Conservation (phyloP, 2,329 filamentous ascomycete genomes). For the Berkeleyomyces basicola region DNA sequence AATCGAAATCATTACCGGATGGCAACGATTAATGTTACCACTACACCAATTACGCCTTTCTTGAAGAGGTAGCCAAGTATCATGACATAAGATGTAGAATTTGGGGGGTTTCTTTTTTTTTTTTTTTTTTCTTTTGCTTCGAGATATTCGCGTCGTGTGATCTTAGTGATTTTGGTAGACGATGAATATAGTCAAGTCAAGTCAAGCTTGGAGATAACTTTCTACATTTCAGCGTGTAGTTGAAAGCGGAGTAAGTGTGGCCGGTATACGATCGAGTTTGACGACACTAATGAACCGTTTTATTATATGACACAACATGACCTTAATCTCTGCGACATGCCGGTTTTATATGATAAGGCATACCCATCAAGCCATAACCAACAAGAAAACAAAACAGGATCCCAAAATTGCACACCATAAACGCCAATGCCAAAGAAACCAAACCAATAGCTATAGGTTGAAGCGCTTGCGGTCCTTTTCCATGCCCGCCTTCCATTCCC, state of each 20-base stretch:
- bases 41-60: not conserved
- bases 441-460: conserved; percentile 45
- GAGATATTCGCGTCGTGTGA: not conserved
- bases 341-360: conserved; percentile 1
- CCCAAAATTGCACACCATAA: conserved; percentile 3
- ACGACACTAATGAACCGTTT: not conserved
- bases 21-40: conserved; percentile 7
- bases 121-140: too few species aligned
- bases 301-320: not conserved
- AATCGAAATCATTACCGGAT: conserved; percentile 8
- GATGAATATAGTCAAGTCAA: too few species aligned
- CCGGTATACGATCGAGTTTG: not conserved
- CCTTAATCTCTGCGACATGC: not conserved
- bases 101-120: not conserved
- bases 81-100: not conserved
- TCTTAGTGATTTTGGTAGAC: too few species aligned
- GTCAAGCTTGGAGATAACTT: too few species aligned
- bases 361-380: not conserved
- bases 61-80: not conserved
- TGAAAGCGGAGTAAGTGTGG: too few species aligned
- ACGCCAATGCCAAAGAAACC: conserved; percentile 10
- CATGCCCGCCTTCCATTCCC: conserved; percentile 93
- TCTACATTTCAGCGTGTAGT: too few species aligned
- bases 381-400: not conserved
- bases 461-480: conserved; percentile 91